phyloP scores from a whole-genome alignment of 2,329 filamentous ascomycete genomes.

The Monosporascus sp. region DNA sequence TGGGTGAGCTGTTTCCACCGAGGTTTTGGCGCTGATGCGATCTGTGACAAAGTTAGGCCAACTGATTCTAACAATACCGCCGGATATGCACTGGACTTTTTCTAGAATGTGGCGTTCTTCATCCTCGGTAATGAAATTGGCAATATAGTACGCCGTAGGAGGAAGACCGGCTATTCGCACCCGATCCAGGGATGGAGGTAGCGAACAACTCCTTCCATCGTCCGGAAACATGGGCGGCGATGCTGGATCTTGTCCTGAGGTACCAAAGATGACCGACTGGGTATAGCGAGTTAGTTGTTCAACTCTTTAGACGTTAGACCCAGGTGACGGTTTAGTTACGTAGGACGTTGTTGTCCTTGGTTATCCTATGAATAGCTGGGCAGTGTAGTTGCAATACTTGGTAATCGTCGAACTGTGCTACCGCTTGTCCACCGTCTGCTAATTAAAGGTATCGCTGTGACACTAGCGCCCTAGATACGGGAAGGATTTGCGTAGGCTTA shows the following conservation, averaged over 20 bases:
- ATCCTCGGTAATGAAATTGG: constrained; percentile 71
- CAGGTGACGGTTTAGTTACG: background rate
- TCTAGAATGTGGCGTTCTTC: constrained; percentile 68
- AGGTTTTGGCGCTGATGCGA: constrained; percentile 61
- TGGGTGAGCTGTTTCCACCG: constrained; percentile 86
- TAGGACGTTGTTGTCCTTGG: background rate
- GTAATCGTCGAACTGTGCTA: background rate
- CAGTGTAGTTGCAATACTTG: background rate
- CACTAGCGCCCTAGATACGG: background rate
- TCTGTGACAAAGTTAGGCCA: constrained; percentile 41
- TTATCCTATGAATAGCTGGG: too few species aligned
- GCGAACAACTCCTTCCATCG: constrained; percentile 4
- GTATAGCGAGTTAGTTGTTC: background rate
- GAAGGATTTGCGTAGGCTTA: background rate
- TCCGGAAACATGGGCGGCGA: background rate
- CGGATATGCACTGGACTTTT: constrained; percentile 50
- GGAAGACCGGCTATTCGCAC: constrained; percentile 52
- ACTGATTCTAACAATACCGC: constrained; percentile 5
- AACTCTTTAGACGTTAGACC: background rate
- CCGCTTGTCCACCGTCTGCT: background rate
- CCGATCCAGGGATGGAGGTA: constrained; percentile 46
- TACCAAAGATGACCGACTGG: too few species aligned
- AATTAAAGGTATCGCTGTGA: background rate
- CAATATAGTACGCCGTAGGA: constrained; percentile 71
- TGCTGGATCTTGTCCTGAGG: too few species aligned